Conservation (phyloP, 148 eudicot genomes). For the Euryodendron excelsum region DNA sequence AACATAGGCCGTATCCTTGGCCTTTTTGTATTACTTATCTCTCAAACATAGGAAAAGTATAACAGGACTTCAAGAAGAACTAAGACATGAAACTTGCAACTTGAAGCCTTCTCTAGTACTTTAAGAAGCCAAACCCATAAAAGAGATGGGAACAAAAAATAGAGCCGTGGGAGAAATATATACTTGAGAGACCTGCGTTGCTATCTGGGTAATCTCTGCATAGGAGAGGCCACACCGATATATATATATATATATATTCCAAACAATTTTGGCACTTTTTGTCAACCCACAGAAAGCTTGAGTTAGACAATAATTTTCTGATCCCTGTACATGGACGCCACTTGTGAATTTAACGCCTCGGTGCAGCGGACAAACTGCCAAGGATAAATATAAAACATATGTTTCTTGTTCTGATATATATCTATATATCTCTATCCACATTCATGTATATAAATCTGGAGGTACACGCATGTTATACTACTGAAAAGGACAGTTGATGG, state of each 20-base stretch:
- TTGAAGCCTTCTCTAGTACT: too few relatives aligned
- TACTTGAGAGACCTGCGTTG: background rate
- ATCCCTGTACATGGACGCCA: background rate
- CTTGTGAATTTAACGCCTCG: slow-evolving; percentile 3
- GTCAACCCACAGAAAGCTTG: background rate
- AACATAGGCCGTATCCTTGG: slow-evolving; percentile 26
- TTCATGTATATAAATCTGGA: too few relatives aligned
- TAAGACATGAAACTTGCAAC: background rate
- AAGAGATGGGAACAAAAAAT: too few relatives aligned
- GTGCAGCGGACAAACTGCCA: background rate
- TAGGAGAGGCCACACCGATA: background rate
- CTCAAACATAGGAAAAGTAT: too few relatives aligned
- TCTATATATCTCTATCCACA: too few relatives aligned
- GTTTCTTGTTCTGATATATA: too few relatives aligned
- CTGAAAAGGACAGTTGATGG: too few relatives aligned
- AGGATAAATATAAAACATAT: background rate
- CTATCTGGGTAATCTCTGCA: background rate
- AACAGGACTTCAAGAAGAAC: too few relatives aligned
- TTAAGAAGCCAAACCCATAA: too few relatives aligned
- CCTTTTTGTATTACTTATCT: slow-evolving; percentile 8
- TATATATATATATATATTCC: background rate
- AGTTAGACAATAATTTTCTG: background rate
- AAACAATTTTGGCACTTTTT: background rate
- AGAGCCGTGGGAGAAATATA: too few relatives aligned
- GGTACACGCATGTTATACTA: too few relatives aligned